Base-by-base conservation (phyloP, 1,284 basidiomycete species). In the Cryptococcus sp. region DNA sequence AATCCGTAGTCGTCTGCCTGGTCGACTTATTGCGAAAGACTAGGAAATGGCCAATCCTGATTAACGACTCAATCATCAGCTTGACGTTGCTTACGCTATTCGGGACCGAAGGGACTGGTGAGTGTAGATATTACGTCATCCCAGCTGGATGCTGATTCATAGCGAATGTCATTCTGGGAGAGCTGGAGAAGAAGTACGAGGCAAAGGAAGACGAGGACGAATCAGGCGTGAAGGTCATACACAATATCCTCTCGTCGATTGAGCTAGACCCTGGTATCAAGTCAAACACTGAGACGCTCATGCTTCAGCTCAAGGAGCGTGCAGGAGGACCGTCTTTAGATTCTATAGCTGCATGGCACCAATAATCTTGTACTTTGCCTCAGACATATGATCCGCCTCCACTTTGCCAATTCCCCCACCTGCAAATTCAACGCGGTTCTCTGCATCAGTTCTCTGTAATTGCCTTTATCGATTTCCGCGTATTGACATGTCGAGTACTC, bases 51-150 rank as follows among this genome's bases (percentile, higher is more conserved):
- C 86, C 88, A 0, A 79, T 91, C 43, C 78, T 98, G 28, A 81
- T 96, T 55, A 94, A 93, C 64, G 94, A 98, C 72, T 89, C 86
- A 0, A 78, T 96, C 24, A 81, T 97, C 24, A 88, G 88, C 1
- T 74, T 96, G 54, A 87, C 86, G 34, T 73, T 97, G 47, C 73
- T 96, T n/a, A 58, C 59, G 5, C 53, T 59, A 0, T 63, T 61
- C 42, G 60, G 56, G 82, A 82, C 54, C 83, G 83, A 13, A 80
- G 83, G 50, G 16, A 32, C 50, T 9, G 45, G 54, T 52, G 42
- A 41, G 54, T 49, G 7, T 16, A n/a, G n/a, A n/a, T n/a, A n/a
- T 14, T 19, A n/a, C 5, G 16, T 16, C 14, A n/a, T 39, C 36
- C 7, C 36, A 39, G 14, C 36, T 5, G 14, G 18, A 19, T 14